phyloP scores from a whole-genome alignment of 176 grass and related monocot genomes.

The Carex parvula region DNA sequence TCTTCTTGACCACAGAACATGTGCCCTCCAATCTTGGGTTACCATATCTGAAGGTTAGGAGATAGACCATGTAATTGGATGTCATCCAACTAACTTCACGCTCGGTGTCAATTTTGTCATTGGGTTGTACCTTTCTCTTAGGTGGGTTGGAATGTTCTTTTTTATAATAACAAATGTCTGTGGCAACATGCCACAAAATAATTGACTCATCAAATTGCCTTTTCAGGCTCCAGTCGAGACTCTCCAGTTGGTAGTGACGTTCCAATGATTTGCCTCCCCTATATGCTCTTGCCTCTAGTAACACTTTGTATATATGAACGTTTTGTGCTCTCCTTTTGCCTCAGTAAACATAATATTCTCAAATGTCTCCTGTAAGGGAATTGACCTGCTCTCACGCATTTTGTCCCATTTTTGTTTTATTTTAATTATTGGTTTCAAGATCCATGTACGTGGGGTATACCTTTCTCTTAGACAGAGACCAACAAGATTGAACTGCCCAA shows the following conservation, averaged over 20 bases:
- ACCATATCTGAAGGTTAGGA: neutral
- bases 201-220: slow-evolving; percentile 21
- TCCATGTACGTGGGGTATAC: neutral
- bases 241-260: neutral
- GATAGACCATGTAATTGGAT: slow-evolving; percentile 39
- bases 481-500: slow-evolving; percentile 43
- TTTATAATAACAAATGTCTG: slow-evolving; percentile 2
- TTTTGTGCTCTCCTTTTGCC: neutral
- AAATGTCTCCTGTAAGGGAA: neutral
- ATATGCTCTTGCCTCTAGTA: neutral
- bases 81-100: neutral
- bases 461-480: slow-evolving; percentile 3
- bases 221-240: neutral
- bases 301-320: neutral
- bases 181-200: slow-evolving; percentile 39
- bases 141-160: no score
- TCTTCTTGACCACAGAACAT: no score
- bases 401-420: no score
- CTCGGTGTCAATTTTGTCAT: neutral
- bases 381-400: no score
- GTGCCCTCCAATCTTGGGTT: no score
- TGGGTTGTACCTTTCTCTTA: no score
- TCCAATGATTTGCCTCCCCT: neutral
- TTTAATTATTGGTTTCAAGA: no score
- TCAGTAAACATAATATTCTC: slow-evolving; percentile 23